phyloP scores from a whole-genome alignment of 257 asterid genomes.

The Paulownia fortunei region DNA sequence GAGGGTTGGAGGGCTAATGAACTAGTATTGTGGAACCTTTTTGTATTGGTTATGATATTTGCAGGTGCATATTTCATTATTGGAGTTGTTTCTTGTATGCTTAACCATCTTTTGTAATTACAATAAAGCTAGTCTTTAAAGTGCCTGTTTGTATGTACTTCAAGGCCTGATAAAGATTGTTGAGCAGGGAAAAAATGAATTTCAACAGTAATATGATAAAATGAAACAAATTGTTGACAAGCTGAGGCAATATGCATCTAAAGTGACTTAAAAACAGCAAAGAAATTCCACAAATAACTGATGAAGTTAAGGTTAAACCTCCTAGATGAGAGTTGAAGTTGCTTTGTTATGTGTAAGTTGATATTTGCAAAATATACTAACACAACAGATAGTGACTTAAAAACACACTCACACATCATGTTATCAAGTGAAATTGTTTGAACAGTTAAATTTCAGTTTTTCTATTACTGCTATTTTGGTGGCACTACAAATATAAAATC shows the following conservation, averaged over 20 bases:
- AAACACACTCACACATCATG: neutral
- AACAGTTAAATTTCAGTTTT: neutral
- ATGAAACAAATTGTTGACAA: neutral
- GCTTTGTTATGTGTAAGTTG: no score
- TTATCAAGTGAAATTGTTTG: neutral
- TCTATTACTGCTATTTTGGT: no score
- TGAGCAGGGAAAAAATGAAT: no score
- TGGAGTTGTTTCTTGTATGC: neutral
- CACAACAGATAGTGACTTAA: neutral
- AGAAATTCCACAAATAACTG: conserved; percentile 21
- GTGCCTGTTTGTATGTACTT: no score
- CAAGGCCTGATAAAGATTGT: no score
- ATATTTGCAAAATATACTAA: no score
- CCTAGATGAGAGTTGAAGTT: conserved; percentile 2
- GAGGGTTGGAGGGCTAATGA: conserved; percentile 26
- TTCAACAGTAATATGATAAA: neutral
- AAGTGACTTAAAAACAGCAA: conserved; percentile 24
- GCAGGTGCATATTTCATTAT: no score
- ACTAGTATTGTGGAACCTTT: no score
- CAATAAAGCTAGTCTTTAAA: neutral
- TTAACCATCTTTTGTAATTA: neutral
- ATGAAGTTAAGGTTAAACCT: neutral
- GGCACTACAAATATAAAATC: no score
- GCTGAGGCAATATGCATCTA: conserved; percentile 22
- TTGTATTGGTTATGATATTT: neutral